Evolutionary conservation across 2,329 filamentous ascomycete genomes (phyloP), one percentile per base, ranked within the genome.

Genomic region (Thelonectria discophora): DNA sequence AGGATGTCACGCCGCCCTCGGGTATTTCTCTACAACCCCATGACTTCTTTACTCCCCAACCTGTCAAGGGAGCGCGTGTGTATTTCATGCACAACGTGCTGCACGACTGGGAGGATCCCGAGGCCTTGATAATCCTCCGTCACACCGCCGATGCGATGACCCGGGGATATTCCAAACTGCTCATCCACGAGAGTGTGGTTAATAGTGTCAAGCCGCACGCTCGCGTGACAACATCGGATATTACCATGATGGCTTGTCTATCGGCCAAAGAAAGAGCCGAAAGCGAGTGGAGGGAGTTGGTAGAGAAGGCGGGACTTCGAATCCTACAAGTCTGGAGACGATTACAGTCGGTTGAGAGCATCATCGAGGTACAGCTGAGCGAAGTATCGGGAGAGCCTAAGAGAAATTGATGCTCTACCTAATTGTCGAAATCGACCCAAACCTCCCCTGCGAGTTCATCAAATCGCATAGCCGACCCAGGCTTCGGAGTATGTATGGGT

Each of bases 71-170:
- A 3, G 79, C 79, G 0, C 74, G 74, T 6, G 72, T 69, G 64
- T 85, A 83, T 65, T 74, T 84, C 42, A 74, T 84, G 63, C 80
- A 81, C 27, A 76, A 77, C 60, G 82, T 85, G 18, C 66, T 85
- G 3, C 82, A 85, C 63, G 81, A 84, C 66, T 84, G 81, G 82
- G 74, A 78, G 0, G 79, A 84, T 24, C 72, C 72, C 2, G 71
- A 79, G 12, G 69, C 74, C 0, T 58, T 66, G 1, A 60, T 64
- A n/a, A 81, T 82, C 18, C 65, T 78, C 9, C 52, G 60, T 3
- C 51, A 67, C 2, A 49, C 67, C 7, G 54, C 56, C 7, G 46
- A 55, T 3, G 70, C 70, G 0, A 73, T 74, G 70, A 66, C 73
- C 30, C 67, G 45, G 40, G 74, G 74, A 0, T 79, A 79, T 52